Base-by-base conservation (phyloP, 352 stramenopile species). In the Chloridella minuta region DNA sequence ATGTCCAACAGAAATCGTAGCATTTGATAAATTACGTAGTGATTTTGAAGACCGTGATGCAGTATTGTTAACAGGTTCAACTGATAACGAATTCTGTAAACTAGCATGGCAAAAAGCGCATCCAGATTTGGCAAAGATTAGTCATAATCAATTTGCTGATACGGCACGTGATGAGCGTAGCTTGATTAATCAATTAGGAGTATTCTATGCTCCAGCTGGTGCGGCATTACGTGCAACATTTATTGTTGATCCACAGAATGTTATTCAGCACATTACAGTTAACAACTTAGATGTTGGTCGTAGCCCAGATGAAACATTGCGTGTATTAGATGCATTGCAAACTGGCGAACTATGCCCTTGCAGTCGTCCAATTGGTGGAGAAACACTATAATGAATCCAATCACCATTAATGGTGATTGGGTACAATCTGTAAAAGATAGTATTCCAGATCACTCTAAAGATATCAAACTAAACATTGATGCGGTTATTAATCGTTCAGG, bases 1-100 rank as follows among this genome's bases (percentile, higher is more conserved):
- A 83, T 83, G 51, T 83, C 51, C 51, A 83, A 83, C 51, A 83
- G 51, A 83, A 83, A 25, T 83, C n/a, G n/a, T 25, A 22, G 51
- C 51, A 22, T 83, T 10, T 10, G n/a, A 83, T 2, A 24, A 83
- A 10, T 25, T 25, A 10, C 1, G 2, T 3, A 10, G 23, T 25
- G 51, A 83, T 10, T 83, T 83, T 83, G 51, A 2, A 10, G 23
- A 24, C 23, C 51, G 51, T 24, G 23, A 83, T 83, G n/a, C n/a
- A 2, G 51, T 24, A 4, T 2, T 83, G 4, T 22, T 83, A 3
- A 24, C 10, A 1, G 51, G n/a, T 24, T 25, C n/a, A 4, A 83
- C 51, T 24, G 51, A 83, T 10, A 83, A 22, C 4, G 51, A 83
- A 4, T 30, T 30, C 3, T 30, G 27, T 30, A 30, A 30, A 30